Evolutionary conservation across 2,329 filamentous ascomycete species (phyloP).

Genomic region (Colletotrichum falcatum): DNA sequence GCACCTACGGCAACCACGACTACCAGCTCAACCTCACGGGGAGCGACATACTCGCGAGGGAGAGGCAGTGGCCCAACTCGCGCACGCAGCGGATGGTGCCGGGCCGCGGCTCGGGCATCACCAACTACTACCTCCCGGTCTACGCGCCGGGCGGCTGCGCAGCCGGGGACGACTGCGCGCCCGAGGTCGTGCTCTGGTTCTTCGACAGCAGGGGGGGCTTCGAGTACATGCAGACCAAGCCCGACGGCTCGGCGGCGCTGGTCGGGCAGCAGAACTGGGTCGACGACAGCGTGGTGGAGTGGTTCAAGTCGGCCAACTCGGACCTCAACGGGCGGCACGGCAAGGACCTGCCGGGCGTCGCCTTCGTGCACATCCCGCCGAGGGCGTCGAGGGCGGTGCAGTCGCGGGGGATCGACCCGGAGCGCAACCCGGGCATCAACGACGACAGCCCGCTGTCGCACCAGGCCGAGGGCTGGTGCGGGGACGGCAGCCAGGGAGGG

Average conservation of each 20-base stretch:
- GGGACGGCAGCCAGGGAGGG: conserved; percentile 52
- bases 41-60: conserved; percentile 55
- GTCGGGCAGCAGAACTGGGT: conserved; percentile 59
- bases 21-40: conserved; percentile 68
- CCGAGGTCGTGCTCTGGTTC: conserved; percentile 73
- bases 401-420: conserved; percentile 51
- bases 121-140: conserved; percentile 63
- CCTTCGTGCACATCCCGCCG: conserved; percentile 62
- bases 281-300: conserved; percentile 56
- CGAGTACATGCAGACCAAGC: conserved; percentile 53
- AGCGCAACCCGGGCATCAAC: conserved; percentile 59
- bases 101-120: conserved; percentile 52
- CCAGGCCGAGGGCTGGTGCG: conserved; percentile 60
- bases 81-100: conserved; percentile 56
- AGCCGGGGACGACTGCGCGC: conserved; percentile 48
- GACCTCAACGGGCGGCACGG: conserved; percentile 48
- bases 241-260: conserved; percentile 41
- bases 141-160: conserved; percentile 54
- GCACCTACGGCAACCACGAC: conserved; percentile 80
- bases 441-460: conserved; percentile 54
- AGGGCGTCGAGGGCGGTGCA: conserved; percentile 57
- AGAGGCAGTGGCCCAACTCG: conserved; percentile 53
- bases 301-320: conserved; percentile 55
- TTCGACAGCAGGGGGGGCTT: conserved; percentile 75
- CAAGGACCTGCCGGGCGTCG: conserved; percentile 57